Conservation (phyloP, 139 green algal genomes). For the Coccomyxa sp. region DNA sequence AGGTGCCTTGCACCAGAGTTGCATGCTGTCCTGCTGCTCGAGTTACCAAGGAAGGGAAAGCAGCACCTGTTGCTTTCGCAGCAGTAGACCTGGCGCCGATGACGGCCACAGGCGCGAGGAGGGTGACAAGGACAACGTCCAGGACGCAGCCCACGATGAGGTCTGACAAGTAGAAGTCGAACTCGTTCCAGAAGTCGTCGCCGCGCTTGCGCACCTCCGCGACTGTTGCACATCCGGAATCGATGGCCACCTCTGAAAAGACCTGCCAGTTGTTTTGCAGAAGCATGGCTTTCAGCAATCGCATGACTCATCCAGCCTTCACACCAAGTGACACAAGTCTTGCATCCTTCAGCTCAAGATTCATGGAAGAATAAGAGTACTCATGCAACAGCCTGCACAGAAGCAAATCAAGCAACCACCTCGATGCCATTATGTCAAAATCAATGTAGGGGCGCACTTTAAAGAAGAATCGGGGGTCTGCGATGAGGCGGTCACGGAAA, state of each 20-base stretch:
- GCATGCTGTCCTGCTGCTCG: neutral
- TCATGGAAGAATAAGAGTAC: too few species aligned
- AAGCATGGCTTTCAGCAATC: too few species aligned
- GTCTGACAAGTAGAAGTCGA: constrained; percentile 96
- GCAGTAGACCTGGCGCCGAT: constrained; percentile 38
- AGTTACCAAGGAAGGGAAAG: neutral
- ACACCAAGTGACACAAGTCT: too few species aligned
- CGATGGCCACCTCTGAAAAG: constrained; percentile 78
- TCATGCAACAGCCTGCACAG: too few species aligned
- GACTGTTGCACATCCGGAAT: constrained; percentile 90
- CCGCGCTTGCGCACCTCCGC: constrained; percentile 94
- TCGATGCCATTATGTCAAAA: too few species aligned
- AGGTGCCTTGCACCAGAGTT: neutral
- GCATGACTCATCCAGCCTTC: constrained; percentile 25
- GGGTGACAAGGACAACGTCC: constrained; percentile 85
- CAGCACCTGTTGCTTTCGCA: constrained; percentile 23
- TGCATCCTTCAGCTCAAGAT: too few species aligned
- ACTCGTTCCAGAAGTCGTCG: constrained; percentile 92
- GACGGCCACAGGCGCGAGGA: constrained; percentile 82
- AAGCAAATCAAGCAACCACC: too few species aligned
- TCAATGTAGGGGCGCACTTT: constrained; percentile 32
- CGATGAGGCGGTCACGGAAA: constrained; percentile 80
- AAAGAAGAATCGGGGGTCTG: constrained; percentile 83
- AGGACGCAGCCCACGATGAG: constrained; percentile 85
- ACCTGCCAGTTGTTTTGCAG: neutral